Percentiles rank a stretch among this genome's conserved stretches.
Evolutionary conservation across 345 rosid species (phyloP).

Genomic region (Lumnitzera racemosa): DNA sequence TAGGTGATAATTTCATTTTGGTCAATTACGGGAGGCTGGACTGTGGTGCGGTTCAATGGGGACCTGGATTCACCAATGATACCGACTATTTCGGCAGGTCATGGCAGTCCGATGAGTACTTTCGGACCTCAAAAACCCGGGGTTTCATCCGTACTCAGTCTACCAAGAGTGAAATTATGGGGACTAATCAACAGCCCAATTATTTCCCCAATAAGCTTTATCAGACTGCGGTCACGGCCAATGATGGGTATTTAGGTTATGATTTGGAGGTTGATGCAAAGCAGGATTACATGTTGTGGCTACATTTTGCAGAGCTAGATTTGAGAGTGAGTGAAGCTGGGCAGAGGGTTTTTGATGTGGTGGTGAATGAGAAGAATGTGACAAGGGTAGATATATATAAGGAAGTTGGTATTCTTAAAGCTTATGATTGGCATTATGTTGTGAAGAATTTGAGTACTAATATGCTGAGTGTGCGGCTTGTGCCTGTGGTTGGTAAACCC

Average conservation of each 20-base stretch:
- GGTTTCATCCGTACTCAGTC: slow-evolving; percentile 19
- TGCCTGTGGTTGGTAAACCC: slow-evolving; percentile 54
- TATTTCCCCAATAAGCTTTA: slow-evolving; percentile 87
- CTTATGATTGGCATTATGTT: slow-evolving; percentile 43
- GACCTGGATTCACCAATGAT: slow-evolving; percentile 83
- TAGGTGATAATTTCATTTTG: slow-evolving; percentile 38
- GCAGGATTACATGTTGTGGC: slow-evolving; percentile 81
- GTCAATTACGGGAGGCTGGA: slow-evolving; percentile 89
- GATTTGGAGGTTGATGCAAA: slow-evolving; percentile 73
- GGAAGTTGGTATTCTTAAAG: slow-evolving; percentile 61
- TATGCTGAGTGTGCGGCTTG: slow-evolving; percentile 46
- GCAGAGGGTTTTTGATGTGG: slow-evolving; percentile 67
- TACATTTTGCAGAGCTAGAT: slow-evolving; percentile 94
- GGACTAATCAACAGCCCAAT: slow-evolving; percentile 55
- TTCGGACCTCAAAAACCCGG: slow-evolving; percentile 19
- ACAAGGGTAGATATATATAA: slow-evolving; percentile 58
- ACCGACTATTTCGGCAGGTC: slow-evolving; percentile 72
- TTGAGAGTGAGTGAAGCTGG: slow-evolving; percentile 47
- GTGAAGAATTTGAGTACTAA: slow-evolving; percentile 58
- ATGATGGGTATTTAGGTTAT: slow-evolving; percentile 38
- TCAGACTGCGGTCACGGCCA: slow-evolving; percentile 52
- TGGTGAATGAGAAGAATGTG: slow-evolving; percentile 59
- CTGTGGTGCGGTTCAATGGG: slow-evolving; percentile 79
- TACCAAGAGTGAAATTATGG: slow-evolving; percentile 34
- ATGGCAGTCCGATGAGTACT: slow-evolving; percentile 67